Conservation (phyloP, 768 basidiomycete genomes). For the Tricholoma bakamatsutake region DNA sequence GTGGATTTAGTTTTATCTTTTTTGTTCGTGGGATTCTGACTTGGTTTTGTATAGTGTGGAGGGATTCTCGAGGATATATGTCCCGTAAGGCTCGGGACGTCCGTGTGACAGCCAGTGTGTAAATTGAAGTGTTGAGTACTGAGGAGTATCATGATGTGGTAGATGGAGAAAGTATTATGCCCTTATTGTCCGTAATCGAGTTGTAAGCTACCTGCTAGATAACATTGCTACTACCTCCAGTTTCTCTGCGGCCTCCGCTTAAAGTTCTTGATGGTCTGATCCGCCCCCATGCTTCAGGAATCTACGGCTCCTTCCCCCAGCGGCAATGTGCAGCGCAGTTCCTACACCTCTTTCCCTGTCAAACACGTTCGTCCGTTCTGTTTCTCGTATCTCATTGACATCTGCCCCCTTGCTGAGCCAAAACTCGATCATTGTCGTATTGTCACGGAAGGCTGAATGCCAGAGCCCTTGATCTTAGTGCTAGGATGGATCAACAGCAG, state of each 20-base stretch:
- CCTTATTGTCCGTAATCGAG: no score
- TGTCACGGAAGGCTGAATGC: neutral
- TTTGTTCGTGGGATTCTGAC: neutral
- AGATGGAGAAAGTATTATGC: no score
- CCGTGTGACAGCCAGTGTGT: no score
- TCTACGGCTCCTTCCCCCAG: neutral
- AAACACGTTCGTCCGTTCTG: neutral
- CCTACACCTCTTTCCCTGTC: neutral
- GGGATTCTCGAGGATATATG: constrained; percentile 58
- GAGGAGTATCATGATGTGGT: no score
- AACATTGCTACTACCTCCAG: no score
- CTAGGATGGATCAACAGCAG: neutral
- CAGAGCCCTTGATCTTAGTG: neutral
- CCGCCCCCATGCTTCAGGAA: neutral
- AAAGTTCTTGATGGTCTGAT: neutral
- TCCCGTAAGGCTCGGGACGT: constrained; percentile 33
- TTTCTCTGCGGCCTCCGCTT: neutral
- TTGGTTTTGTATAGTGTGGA: constrained; percentile 24
- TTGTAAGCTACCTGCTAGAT: no score
- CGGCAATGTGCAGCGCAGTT: neutral
- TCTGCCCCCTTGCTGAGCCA: neutral
- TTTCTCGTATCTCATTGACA: neutral
- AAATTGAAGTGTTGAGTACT: no score
- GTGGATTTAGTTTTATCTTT: constrained; percentile 14
- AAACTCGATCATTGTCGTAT: neutral